phyloP scores from a whole-genome alignment of 768 basidiomycete genomes.

The Chiua virens region DNA sequence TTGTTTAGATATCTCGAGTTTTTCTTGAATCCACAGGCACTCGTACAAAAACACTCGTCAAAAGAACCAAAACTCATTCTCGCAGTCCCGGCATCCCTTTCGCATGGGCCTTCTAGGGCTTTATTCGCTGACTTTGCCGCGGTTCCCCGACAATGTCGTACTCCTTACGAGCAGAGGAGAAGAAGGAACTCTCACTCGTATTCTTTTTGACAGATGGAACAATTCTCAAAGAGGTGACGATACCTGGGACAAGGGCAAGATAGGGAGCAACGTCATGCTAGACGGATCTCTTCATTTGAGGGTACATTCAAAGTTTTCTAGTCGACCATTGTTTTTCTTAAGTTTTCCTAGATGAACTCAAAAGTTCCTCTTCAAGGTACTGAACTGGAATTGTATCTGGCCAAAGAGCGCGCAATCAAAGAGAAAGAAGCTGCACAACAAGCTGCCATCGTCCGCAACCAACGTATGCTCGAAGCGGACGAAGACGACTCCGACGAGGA shows the following conservation, averaged over 20 bases:
- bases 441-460: slow-evolving; percentile 78
- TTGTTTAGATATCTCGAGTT: slow-evolving; percentile 83
- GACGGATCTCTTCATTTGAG: slow-evolving; percentile 66
- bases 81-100: slow-evolving; percentile 89
- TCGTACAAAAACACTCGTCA: slow-evolving; percentile 80
- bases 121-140: slow-evolving; percentile 87
- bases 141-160: slow-evolving; percentile 80
- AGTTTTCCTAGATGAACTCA: slow-evolving; percentile 63
- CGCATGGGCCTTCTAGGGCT: slow-evolving; percentile 86
- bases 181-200: slow-evolving; percentile 74
- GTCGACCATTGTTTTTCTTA: slow-evolving; percentile 2
- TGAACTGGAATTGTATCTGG: slow-evolving; percentile 80
- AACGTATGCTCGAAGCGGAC: slow-evolving; percentile 91
- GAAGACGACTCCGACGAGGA: slow-evolving; percentile 80
- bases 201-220: slow-evolving; percentile 88
- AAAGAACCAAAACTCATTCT: slow-evolving; percentile 92
- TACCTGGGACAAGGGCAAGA: slow-evolving; percentile 87
- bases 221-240: slow-evolving; percentile 72
- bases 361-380: slow-evolving; percentile 88
- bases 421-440: slow-evolving; percentile 87
- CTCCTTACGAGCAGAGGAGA: slow-evolving; percentile 80
- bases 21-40: slow-evolving; percentile 78
- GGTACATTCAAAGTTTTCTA: slow-evolving; percentile 39
- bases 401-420: slow-evolving; percentile 70
- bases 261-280: slow-evolving; percentile 85